Conservation (phyloP, 768 basidiomycete genomes). For the Boletus coccyginus region DNA sequence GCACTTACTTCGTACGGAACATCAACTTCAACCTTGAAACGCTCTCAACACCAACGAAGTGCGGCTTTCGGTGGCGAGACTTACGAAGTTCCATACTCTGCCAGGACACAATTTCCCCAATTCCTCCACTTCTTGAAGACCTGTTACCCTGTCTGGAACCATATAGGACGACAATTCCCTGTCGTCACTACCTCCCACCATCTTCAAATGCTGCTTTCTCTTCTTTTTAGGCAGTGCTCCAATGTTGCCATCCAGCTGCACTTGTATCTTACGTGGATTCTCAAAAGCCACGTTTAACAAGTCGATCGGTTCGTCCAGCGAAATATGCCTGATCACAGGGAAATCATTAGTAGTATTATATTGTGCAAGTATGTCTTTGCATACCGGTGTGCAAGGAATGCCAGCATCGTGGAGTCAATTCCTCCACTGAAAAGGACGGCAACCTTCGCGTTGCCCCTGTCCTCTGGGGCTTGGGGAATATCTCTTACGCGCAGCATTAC, state of each 20-base stretch:
- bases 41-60: neutral
- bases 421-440: constrained; percentile 95
- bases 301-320: constrained; percentile 80
- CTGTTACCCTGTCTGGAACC: constrained; percentile 89
- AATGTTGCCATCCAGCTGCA: constrained; percentile 45
- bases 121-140: constrained; percentile 75
- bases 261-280: constrained; percentile 77
- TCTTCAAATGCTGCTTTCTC: constrained; percentile 31
- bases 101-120: constrained; percentile 70
- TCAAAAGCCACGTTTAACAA: constrained; percentile 93
- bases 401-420: constrained; percentile 85
- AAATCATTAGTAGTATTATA: neutral
- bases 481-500: constrained; percentile 65
- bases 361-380: constrained; percentile 12
- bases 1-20: constrained; percentile 68
- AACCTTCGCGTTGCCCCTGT: constrained; percentile 50
- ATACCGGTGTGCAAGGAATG: constrained; percentile 76
- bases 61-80: constrained; percentile 18
- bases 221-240: constrained; percentile 45
- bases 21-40: constrained; percentile 75
- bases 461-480: constrained; percentile 52
- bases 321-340: constrained; percentile 55
- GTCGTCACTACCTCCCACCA: constrained; percentile 2
- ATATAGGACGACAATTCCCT: constrained; percentile 45
- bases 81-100: constrained; percentile 88